These are phyloP conservation scores for Vanderwaltozyma polyspora DNA, from an alignment of 805 yeast species.

Conservation along the genomic window DNA sequence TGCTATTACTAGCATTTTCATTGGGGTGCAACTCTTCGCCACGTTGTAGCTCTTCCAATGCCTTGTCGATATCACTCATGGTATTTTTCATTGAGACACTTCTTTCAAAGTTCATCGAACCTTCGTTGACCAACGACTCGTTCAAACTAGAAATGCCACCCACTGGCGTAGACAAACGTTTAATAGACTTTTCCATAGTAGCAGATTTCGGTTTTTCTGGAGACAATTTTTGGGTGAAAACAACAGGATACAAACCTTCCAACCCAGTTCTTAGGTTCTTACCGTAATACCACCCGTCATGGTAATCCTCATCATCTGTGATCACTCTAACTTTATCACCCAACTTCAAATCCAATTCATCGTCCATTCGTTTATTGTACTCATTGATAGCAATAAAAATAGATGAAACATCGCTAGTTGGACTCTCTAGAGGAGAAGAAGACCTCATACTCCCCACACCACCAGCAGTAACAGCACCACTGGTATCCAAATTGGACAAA, in stretches of 20 bases:
- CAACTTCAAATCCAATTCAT: constrained; percentile 66
- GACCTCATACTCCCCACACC: too few relatives aligned
- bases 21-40: too few relatives aligned
- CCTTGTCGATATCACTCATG: constrained; percentile 62
- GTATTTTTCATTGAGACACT: constrained; percentile 40
- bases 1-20: neutral
- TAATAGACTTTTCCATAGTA: constrained; percentile 1
- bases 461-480: too few relatives aligned
- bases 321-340: constrained; percentile 86
- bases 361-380: constrained; percentile 78
- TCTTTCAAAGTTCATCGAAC: constrained; percentile 13
- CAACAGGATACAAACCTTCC: constrained; percentile 85
- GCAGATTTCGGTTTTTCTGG: constrained; percentile 14
- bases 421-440: neutral
- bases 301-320: constrained; percentile 85
- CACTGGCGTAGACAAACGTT: constrained; percentile 1
- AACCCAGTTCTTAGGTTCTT: constrained; percentile 57
- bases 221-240: constrained; percentile 56
- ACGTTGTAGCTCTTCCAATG: constrained; percentile 48
- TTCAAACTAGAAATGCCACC: constrained; percentile 4
- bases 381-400: constrained; percentile 63
- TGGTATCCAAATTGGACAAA: too few relatives aligned
- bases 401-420: constrained; percentile 8
- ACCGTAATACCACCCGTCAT: constrained; percentile 97
- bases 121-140: constrained; percentile 16